Conservation (phyloP, 176 grass and related monocot genomes). For the Oryza australiensis region DNA sequence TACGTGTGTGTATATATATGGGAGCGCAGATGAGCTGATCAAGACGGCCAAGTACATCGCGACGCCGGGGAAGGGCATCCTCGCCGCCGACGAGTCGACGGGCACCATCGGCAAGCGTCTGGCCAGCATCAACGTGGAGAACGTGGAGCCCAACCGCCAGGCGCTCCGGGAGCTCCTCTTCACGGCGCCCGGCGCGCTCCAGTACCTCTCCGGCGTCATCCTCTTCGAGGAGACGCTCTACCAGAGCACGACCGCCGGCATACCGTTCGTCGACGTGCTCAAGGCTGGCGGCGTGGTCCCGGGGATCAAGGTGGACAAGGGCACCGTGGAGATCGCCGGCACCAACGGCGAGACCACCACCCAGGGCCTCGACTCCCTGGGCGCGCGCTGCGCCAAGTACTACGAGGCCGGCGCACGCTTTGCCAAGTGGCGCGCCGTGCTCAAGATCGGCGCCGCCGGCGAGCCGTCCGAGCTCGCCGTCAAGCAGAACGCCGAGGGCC, state of each 20-base stretch:
- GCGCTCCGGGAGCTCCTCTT: slow-evolving; percentile 85
- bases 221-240: slow-evolving; percentile 97
- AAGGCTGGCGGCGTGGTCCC: slow-evolving; percentile 56
- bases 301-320: slow-evolving; percentile 96
- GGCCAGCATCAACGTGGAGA: slow-evolving; percentile 91
- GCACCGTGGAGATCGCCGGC: slow-evolving; percentile 77
- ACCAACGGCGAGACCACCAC: slow-evolving; percentile 83
- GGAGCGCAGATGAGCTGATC: slow-evolving; percentile 72
- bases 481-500: slow-evolving; percentile 76
- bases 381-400: slow-evolving; percentile 67
- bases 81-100: slow-evolving; percentile 85
- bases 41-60: slow-evolving; percentile 86
- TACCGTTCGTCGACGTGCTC: slow-evolving; percentile 80
- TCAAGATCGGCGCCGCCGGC: slow-evolving; percentile 63
- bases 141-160: slow-evolving; percentile 89
- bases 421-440: slow-evolving; percentile 91
- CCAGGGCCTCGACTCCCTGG: slow-evolving; percentile 82
- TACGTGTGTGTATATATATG: background rate
- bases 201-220: slow-evolving; percentile 82
- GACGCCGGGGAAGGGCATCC: slow-evolving; percentile 89
- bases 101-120: slow-evolving; percentile 94
- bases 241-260: slow-evolving; percentile 58
- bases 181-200: slow-evolving; percentile 57
- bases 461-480: slow-evolving; percentile 83
- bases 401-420: slow-evolving; percentile 89